Evolutionary conservation across 441 rosid genomes (phyloP).

Genomic region (Viola pubescens): DNA sequence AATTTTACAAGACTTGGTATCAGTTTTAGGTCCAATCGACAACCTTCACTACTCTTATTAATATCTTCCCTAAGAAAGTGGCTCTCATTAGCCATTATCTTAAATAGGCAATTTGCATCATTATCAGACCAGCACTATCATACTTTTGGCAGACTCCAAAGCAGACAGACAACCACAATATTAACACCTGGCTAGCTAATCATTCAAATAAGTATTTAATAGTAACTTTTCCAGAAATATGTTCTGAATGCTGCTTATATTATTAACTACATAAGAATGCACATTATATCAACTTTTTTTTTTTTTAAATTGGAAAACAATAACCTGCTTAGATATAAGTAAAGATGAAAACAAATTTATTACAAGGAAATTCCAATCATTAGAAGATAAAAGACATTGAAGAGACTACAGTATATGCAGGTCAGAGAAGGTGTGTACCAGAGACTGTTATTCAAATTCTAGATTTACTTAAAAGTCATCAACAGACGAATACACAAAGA

Average conservation of each 20-base stretch:
- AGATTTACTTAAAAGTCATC: no score
- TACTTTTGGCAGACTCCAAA: conserved; percentile 2
- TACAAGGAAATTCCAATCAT: no score
- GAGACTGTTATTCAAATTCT: no score
- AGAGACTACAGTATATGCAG: not conserved
- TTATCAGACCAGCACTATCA: not conserved
- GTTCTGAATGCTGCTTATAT: no score
- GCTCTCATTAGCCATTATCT: not conserved
- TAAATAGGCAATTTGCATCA: not conserved
- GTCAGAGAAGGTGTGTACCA: not conserved
- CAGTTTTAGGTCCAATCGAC: not conserved
- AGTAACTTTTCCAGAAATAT: no score
- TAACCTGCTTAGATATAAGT: not conserved
- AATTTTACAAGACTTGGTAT: not conserved
- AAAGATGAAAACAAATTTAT: not conserved
- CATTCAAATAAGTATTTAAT: not conserved
- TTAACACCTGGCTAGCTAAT: not conserved
- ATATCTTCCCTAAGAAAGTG: not conserved
- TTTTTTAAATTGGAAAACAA: not conserved
- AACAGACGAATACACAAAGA: conserved; percentile 13
- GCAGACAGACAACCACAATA: not conserved
- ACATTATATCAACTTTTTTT: no score
- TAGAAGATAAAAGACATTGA: not conserved
- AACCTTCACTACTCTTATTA: not conserved
- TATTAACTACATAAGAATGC: no score